These are phyloP conservation scores for Fusarium pseudocircinatum DNA, from an alignment of 2,329 filamentous ascomycete species.

Conservation along the genomic window DNA sequence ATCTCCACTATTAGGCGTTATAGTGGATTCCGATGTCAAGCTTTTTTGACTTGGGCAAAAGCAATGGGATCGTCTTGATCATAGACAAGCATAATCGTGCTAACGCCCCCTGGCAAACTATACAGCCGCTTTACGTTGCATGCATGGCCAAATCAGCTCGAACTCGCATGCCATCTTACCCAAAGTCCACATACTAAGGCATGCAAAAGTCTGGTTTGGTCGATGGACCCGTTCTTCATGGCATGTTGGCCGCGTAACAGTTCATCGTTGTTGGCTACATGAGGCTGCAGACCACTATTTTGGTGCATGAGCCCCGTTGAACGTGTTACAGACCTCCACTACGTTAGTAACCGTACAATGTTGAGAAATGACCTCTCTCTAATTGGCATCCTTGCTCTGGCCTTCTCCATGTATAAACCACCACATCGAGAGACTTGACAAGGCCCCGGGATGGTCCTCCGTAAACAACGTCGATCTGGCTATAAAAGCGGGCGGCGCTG, in stretches of 20 bases:
- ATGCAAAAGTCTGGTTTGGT: conserved; percentile 26
- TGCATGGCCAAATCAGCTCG: conserved; percentile 19
- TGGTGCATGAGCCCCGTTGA: conserved; percentile 8
- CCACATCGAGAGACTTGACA: conserved; percentile 3
- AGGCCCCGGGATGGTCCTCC: not conserved
- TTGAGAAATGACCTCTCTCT: conserved; percentile 20
- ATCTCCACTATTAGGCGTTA: conserved; percentile 24
- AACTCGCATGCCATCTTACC: conserved; percentile 22
- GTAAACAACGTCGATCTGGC: not conserved
- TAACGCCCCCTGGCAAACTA: not conserved
- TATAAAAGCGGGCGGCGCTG: conserved; percentile 10
- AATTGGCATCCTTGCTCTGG: conserved; percentile 12
- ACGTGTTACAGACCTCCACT: conserved; percentile 18
- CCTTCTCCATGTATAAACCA: conserved; percentile 30
- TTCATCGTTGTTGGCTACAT: conserved; percentile 20
- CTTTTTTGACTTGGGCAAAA: conserved; percentile 19
- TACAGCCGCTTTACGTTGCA: conserved; percentile 24
- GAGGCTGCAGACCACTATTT: conserved; percentile 22
- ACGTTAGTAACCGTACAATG: conserved; percentile 1
- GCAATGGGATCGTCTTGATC: conserved; percentile 3
- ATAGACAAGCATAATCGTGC: not conserved
- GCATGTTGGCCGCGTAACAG: conserved; percentile 26
- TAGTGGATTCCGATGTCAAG: not conserved
- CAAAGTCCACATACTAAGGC: conserved; percentile 17
- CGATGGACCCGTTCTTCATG: conserved; percentile 3